Conservation (phyloP, 2,329 filamentous ascomycete genomes). For the Alternaria alternata region DNA sequence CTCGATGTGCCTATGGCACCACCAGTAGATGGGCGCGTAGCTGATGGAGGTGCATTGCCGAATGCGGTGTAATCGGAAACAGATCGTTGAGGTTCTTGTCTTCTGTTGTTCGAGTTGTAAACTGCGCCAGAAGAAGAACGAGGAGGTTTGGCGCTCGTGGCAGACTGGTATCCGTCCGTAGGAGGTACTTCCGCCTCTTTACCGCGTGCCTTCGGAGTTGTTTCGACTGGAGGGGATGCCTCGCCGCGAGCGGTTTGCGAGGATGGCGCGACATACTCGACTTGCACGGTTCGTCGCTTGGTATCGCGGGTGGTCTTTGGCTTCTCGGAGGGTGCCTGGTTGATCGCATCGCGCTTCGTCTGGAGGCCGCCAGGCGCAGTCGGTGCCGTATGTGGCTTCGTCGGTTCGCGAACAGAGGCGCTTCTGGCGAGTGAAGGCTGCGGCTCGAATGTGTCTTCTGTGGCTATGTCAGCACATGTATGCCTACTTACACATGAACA, state of each 20-base stretch:
- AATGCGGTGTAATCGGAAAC: slow-evolving; percentile 58
- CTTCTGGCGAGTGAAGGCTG: slow-evolving; percentile 78
- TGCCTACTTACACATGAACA: not conserved
- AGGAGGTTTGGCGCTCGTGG: slow-evolving; percentile 33
- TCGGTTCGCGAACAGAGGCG: slow-evolving; percentile 87
- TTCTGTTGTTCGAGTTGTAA: slow-evolving; percentile 46
- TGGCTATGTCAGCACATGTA: slow-evolving; percentile 18
- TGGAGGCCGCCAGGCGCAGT: slow-evolving; percentile 66
- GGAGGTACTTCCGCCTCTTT: slow-evolving; percentile 57
- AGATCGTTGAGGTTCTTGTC: slow-evolving; percentile 60
- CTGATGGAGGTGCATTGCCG: slow-evolving; percentile 52
- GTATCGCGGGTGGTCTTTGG: slow-evolving; percentile 76
- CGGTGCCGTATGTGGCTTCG: slow-evolving; percentile 67
- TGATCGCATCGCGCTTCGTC: slow-evolving; percentile 78
- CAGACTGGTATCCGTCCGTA: slow-evolving; percentile 49
- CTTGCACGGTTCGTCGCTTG: slow-evolving; percentile 93
- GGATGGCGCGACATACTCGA: slow-evolving; percentile 94
- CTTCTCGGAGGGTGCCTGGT: slow-evolving; percentile 68
- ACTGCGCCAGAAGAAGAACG: slow-evolving; percentile 31
- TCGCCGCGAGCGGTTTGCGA: slow-evolving; percentile 83
- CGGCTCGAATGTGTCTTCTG: slow-evolving; percentile 64
- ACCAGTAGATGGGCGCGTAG: slow-evolving; percentile 76
- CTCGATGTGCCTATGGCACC: slow-evolving; percentile 72
- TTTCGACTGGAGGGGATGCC: slow-evolving; percentile 47
- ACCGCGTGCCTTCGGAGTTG: slow-evolving; percentile 60